Evolutionary conservation across 306 rosid species (phyloP).

Genomic region (Cyclanthera cordifolia): DNA sequence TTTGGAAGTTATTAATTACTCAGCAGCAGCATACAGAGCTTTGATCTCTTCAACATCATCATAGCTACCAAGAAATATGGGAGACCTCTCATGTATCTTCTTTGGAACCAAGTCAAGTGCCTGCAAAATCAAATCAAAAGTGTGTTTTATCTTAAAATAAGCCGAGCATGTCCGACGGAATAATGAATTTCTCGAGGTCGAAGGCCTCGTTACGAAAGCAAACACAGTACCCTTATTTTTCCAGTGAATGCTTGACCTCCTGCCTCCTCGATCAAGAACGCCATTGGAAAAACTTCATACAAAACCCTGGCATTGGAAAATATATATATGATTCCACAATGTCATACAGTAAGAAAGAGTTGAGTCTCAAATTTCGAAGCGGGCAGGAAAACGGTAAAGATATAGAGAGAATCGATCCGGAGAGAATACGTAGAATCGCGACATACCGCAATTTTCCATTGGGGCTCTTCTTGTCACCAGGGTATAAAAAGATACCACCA

Average conservation of each 20-base stretch:
- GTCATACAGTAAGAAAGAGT: background rate
- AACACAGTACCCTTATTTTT: constrained; percentile 48
- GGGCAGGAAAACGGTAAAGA: too few species aligned
- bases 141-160: too few species aligned
- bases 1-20: background rate
- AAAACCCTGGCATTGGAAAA: constrained; percentile 38
- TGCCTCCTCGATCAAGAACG: constrained; percentile 91
- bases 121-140: constrained; percentile 29
- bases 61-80: constrained; percentile 79
- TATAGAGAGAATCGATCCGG: background rate
- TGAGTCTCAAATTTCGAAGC: background rate
- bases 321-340: too few species aligned
- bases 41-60: constrained; percentile 84
- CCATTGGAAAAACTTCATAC: constrained; percentile 96
- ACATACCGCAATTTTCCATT: constrained; percentile 87
- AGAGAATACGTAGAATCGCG: background rate
- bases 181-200: background rate
- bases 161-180: too few species aligned
- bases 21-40: constrained; percentile 65
- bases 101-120: constrained; percentile 73
- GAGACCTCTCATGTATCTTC: constrained; percentile 71
- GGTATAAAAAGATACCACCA: constrained; percentile 94
- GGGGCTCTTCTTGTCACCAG: constrained; percentile 95
- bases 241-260: constrained; percentile 95
- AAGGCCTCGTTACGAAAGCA: background rate